Evolutionary conservation across 108 stramenopile species (phyloP).

Genomic region (Nitzschia inconspicua): DNA sequence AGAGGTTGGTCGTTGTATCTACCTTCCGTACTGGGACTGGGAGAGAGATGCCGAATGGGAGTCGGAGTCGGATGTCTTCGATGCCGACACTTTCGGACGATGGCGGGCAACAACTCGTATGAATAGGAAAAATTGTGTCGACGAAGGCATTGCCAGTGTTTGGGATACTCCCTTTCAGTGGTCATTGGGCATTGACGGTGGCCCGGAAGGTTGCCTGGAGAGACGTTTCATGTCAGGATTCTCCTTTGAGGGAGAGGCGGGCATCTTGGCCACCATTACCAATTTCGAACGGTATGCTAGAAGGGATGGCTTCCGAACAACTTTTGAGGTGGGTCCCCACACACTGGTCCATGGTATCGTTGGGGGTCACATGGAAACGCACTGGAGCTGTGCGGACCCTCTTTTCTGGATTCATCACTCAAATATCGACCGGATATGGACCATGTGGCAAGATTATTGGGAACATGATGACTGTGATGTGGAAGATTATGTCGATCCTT

Average conservation of each 20-base stretch:
- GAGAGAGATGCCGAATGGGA: conserved; percentile 5
- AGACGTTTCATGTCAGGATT: not conserved
- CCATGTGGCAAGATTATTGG: conserved; percentile 13
- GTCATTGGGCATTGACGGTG: not conserved
- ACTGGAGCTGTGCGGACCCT: conserved; percentile 10
- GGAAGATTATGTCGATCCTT: not conserved
- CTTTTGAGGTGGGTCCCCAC: not conserved
- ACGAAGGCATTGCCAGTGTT: not conserved
- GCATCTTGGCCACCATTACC: not conserved
- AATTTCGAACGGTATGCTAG: conserved; percentile 4
- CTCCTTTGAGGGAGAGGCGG: not conserved
- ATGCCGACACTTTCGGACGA: conserved; percentile 2
- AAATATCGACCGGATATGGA: conserved; percentile 12
- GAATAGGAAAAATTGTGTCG: not conserved
- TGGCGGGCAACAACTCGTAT: conserved; percentile 1
- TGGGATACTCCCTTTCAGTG: not conserved
- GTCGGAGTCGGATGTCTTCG: not conserved
- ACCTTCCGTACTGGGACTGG: conserved; percentile 18
- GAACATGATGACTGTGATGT: not conserved
- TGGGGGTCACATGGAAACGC: conserved; percentile 11
- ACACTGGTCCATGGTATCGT: conserved; percentile 4
- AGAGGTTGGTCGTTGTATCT: conserved; percentile 3
- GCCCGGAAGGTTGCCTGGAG: not conserved
- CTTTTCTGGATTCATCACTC: conserved; percentile 5
- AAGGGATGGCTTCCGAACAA: conserved; percentile 1